These are phyloP conservation scores for Carpinus viminea DNA, from an alignment of 306 rosid species.

Conservation along the genomic window DNA sequence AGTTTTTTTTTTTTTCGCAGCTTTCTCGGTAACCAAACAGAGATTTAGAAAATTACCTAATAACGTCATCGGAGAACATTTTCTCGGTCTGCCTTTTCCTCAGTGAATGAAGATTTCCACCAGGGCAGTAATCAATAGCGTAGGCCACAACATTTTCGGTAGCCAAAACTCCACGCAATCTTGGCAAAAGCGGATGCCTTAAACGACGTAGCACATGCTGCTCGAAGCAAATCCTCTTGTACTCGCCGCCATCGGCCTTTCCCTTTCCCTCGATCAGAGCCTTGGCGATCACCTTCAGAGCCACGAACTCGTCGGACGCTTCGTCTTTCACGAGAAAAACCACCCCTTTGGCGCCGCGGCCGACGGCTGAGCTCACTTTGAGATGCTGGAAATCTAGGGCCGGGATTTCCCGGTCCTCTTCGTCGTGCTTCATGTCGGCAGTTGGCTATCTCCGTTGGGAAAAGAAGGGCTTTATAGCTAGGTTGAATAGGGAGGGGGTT, in stretches of 20 bases:
- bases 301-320: constrained; percentile 40
- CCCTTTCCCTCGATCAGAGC: constrained; percentile 49
- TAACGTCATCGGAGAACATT: constrained; percentile 67
- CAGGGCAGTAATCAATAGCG: constrained; percentile 79
- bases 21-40: constrained; percentile 2
- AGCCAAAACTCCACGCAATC: constrained; percentile 56
- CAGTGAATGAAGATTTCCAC: constrained; percentile 68
- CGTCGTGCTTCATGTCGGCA: constrained; percentile 35
- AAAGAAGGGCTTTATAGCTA: not conserved
- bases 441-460: not conserved
- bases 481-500: not conserved
- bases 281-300: constrained; percentile 73
- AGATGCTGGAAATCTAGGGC: constrained; percentile 47
- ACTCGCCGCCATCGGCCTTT: constrained; percentile 31
- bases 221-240: constrained; percentile 67
- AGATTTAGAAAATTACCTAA: constrained; percentile 45
- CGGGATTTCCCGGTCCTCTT: not conserved
- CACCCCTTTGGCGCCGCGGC: constrained; percentile 96
- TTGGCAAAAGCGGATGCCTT: constrained; percentile 68
- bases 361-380: constrained; percentile 62
- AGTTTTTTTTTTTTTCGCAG: not conserved
- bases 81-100: constrained; percentile 64
- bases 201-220: constrained; percentile 63
- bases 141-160: constrained; percentile 59
- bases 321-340: constrained; percentile 57